Conservation (phyloP, 257 asterid species). For the Lavandula angustifolia region DNA sequence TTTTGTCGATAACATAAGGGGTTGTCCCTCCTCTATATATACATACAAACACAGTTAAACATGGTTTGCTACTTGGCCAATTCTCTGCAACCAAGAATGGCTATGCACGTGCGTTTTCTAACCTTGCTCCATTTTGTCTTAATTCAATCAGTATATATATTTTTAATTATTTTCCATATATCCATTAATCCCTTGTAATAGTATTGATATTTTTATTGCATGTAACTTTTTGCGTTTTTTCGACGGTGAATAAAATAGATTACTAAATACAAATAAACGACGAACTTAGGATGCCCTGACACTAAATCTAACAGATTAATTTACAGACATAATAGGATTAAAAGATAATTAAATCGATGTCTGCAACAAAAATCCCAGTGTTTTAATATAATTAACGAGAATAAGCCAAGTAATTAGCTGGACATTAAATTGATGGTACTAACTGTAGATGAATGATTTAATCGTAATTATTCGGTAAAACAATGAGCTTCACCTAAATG, state of each 20-base stretch:
- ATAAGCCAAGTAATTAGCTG: not conserved
- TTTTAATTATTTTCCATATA: not conserved
- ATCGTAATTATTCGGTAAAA: constrained; percentile 6
- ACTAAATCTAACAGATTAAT: constrained; percentile 23
- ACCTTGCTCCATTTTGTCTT: constrained; percentile 5
- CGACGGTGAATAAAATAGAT: constrained; percentile 3
- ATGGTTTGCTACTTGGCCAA: constrained; percentile 26
- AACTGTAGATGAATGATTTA: constrained; percentile 24
- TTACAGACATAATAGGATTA: constrained; percentile 17
- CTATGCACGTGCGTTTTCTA: constrained; percentile 39
- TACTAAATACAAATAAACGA: not conserved
- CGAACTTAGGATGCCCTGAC: constrained; percentile 41
- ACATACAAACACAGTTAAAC: constrained; percentile 25
- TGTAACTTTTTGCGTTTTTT: not conserved
- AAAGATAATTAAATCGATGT: not conserved
- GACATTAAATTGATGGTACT: constrained; percentile 23
- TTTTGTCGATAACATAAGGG: constrained; percentile 22
- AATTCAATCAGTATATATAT: not conserved
- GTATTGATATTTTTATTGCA: no score
- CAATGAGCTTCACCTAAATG: not conserved
- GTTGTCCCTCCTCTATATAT: constrained; percentile 28
- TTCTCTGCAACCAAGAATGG: constrained; percentile 38
- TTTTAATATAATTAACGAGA: constrained; percentile 20
- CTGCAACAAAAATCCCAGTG: constrained; percentile 18
- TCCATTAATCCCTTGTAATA: no score